Base-by-base conservation (phyloP, 169 alveolate genomes). In the Plasmodium inui region DNA sequence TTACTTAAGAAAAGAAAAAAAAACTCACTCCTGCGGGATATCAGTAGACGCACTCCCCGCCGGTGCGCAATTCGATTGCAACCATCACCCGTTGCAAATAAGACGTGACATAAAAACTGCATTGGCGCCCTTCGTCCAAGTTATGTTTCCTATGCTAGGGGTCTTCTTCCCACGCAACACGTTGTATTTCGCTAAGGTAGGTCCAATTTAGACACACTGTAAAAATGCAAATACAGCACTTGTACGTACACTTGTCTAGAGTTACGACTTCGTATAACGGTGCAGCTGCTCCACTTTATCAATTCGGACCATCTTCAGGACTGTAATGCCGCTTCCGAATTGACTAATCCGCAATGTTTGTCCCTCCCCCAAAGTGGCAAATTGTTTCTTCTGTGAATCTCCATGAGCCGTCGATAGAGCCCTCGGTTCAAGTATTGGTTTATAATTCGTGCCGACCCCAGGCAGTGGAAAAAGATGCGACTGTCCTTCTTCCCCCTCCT, bases 391-490 rank as follows among this genome's bases (percentile, higher is more conserved):
- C 72, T 61, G 50, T 89, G 94, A 39, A 89, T 81, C 17, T 80
- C 53, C 67, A 39, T 19, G 39, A 89, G 81, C 2, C 70, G 39
- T 14, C 34, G 72, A 28, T 80, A 89, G 2, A 89, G 37, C 3
- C 74, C 53, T 26, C 28, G 17, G 44, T 89, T 80, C 28, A 89
- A 61, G 34, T 50, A 89, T 26, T 89, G 94, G 57, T 89, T 78
- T 17, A 28, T 80, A 30, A 89, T 89, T 67, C 73, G 32, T 2
- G 94, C 55, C 22, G 90, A 39, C 26, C 94, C 94, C 30, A 89
- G 46, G 32, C 94, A 89, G 34, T 89, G 91, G 50, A 57, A 89
- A 61, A 57, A 89, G 44, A 19, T 12, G 22, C 30, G 55, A 7
- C n/a, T 12, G n/a, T 74, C 30, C 32, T 22, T 2, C 76, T 73